Base-by-base conservation (phyloP, 2,329 filamentous ascomycete genomes). In the Curvularia sp. region DNA sequence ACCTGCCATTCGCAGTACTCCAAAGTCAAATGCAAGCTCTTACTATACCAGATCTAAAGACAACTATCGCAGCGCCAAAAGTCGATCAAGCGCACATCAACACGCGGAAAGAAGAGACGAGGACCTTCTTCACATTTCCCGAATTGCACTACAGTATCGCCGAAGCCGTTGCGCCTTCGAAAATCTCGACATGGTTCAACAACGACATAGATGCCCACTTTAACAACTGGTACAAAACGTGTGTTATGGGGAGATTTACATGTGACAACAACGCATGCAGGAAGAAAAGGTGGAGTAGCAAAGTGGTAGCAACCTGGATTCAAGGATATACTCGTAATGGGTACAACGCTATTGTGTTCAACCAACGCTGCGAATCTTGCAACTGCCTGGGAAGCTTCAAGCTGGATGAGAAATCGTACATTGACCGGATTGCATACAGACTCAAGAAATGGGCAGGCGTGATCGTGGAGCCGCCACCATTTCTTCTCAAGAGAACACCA, bases 401-500 rank as follows among this genome's bases (percentile, higher is more conserved):
- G 31, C 28, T 69, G 26, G 60, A 67, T 24, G 42, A 67, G 52
- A 2, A 58, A 38, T 60, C 58, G 30, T 71, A 71, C 46, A 35
- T 69, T 26, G 65, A 68, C 4, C 56, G 67, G 47, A 57, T 71
- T 47, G 43, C 67, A 30, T 68, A 65, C 33, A 59, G 68, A 49
- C 49, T 71, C 9, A 67, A 63, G 58, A 65, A 38, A 38, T 71
- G 65, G 68, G 66, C 68, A 46, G 68, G 65, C 15, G 53, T 68
- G 20, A 1, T 5, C 9, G 24, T 58, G 13, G 56, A 64, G 48
- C 18, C 6, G 12, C 57, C 24, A 38, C 7, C 26, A 2, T 56
- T 3, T 26, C 24, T 26, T 26, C 24, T 6, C 1, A 33, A 31
- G 12, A 30, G 5, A 33, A 38, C 4, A 2, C n/a, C 13, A 4